Evolutionary conservation across 164 flowering plant species (phyloP), one percentile per base, ranked within the genome.

Genomic region (Platanus orientalis): DNA sequence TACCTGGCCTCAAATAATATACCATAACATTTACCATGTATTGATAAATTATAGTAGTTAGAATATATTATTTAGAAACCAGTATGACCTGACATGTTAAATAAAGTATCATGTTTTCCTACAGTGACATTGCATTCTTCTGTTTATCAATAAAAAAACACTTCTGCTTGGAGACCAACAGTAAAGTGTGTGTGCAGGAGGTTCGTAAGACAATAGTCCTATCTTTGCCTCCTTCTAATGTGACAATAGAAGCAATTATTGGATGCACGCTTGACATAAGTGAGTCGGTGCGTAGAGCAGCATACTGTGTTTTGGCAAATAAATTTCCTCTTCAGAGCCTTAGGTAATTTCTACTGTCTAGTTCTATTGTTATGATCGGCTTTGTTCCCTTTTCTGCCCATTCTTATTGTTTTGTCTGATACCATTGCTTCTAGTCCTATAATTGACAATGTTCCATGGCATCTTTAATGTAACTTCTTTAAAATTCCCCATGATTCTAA

Each of bases 281-380:
- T 60, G 99, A 95, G 65, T 82, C 81, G 28, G 98, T 92, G 7
- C 89, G 99, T 12, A 88, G 73, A 73, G 85, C 96, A 50, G 92
- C 98, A 48, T 95, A 83, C 66, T 78, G 66, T 78, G 97, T 92
- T 47, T 65, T 95, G 63, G 92, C 92, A 1, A 80, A 79, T 68
- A 95, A 88, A 75, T 90, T 92, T 72, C 99, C 99, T 54, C 83
- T 92, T 61, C 98, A 92, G 70, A 88, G 90, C 69, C 87, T 95
- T 30, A 95, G 98, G 99, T 92, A 76, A 62, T 29, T 63, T 50
- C 26, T 23, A 51, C 6, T 39, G 36, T 61, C 21, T 48, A 10
- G 34, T 51, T 19, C 58, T 52, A 17, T 39, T 21, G 36, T 7
- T 24, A 34, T 63, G 7, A 55, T 3, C 24, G 48, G n/a, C 20